Evolutionary conservation across 2,329 filamentous ascomycete species (phyloP).

Genomic region (Chrysoporthe austroafricana): DNA sequence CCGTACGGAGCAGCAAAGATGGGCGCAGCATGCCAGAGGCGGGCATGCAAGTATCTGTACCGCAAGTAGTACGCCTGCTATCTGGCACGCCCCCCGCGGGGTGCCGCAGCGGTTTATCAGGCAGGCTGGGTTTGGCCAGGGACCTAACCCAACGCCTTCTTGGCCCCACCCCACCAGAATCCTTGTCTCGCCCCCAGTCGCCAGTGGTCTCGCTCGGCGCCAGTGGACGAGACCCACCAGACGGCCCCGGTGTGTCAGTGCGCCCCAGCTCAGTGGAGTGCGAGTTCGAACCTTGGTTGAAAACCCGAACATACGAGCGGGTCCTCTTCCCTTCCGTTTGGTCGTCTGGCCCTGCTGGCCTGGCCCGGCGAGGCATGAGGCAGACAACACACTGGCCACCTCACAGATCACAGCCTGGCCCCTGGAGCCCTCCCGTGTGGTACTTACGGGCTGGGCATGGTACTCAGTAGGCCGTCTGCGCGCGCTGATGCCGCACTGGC

Average conservation of each 20-base stretch:
- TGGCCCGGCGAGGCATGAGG: background rate
- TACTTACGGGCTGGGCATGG: too few species aligned
- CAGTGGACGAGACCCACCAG: background rate
- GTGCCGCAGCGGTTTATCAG: conserved; percentile 3
- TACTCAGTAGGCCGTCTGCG: background rate
- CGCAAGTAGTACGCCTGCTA: background rate
- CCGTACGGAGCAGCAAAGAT: too few species aligned
- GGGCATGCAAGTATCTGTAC: background rate
- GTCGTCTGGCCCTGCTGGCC: too few species aligned
- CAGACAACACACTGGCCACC: conserved; percentile 9
- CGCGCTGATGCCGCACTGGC: background rate
- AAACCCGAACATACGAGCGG: conserved; percentile 5
- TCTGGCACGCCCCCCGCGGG: conserved; percentile 3
- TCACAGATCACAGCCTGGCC: background rate
- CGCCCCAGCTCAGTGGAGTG: conserved; percentile 2
- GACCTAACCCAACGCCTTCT: background rate
- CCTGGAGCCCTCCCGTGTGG: background rate
- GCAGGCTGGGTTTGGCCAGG: conserved; percentile 1
- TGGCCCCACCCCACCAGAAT: background rate
- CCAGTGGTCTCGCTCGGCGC: background rate
- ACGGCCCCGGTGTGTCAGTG: conserved; percentile 2
- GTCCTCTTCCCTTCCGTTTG: background rate
- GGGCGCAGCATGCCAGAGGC: background rate
- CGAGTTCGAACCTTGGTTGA: background rate
- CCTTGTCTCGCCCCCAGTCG: background rate